phyloP scores from a whole-genome alignment of 257 asterid genomes.

The Nicotiana sylvestris region DNA sequence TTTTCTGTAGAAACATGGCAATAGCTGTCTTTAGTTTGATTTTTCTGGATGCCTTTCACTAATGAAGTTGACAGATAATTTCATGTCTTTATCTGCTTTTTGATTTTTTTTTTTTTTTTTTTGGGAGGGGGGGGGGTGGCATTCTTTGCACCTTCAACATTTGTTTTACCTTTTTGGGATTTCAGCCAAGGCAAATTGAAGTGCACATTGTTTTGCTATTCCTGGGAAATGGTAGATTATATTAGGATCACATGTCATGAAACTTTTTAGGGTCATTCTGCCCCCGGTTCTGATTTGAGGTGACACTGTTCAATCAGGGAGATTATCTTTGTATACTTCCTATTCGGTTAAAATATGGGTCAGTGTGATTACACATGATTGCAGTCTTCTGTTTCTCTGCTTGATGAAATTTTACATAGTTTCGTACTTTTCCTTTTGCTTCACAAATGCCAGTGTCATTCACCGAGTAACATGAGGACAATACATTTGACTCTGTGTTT shows the following conservation, averaged over 20 bases:
- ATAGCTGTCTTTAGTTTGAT: not conserved
- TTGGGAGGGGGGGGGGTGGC: not conserved
- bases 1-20: not conserved
- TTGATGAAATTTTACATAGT: not conserved
- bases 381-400: not conserved
- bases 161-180: not conserved
- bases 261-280: not conserved
- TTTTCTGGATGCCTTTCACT: not conserved
- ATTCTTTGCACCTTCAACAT: not conserved
- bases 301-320: not conserved
- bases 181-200: not conserved
- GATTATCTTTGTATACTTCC: not conserved
- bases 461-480: not conserved
- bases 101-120: not conserved
- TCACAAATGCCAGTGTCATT: not conserved
- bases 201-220: not conserved
- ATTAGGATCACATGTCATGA: not conserved
- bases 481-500: not conserved
- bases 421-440: not conserved
- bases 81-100: not conserved
- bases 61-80: not conserved
- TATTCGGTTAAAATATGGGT: not conserved
- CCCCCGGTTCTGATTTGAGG: not conserved
- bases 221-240: not conserved
- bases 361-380: not conserved